phyloP scores from a whole-genome alignment of 1,284 basidiomycete genomes.

The Malassezia restricta region DNA sequence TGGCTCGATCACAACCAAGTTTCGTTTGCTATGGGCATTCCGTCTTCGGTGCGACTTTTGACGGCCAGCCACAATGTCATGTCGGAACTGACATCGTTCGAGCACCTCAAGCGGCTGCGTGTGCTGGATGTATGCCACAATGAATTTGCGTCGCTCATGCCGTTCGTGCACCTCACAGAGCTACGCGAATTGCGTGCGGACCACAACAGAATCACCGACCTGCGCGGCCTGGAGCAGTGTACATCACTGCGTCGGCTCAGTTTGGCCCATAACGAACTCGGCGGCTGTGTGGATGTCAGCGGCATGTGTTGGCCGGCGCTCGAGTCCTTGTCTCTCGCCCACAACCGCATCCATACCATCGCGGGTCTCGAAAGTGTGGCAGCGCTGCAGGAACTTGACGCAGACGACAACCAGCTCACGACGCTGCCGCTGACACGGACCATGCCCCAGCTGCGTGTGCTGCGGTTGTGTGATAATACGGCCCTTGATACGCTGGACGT shows the following conservation, averaged over 20 bases:
- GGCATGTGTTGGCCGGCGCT: conserved; percentile 47
- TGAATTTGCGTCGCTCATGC: conserved; percentile 58
- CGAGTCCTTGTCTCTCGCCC: conserved; percentile 68
- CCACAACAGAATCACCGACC: conserved; percentile 61
- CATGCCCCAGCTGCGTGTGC: conserved; percentile 52
- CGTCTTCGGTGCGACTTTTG: conserved; percentile 24
- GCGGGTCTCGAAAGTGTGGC: conserved; percentile 20
- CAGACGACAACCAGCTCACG: conserved; percentile 64
- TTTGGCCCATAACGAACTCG: conserved; percentile 63
- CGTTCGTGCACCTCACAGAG: conserved; percentile 48
- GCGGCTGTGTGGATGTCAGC: conserved; percentile 52
- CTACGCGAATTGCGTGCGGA: conserved; percentile 80
- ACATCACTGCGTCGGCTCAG: conserved; percentile 62
- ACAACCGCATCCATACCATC: conserved; percentile 55
- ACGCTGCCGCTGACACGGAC: conserved; percentile 47
- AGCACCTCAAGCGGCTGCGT: conserved; percentile 72
- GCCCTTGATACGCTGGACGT: conserved; percentile 60
- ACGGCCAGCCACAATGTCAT: conserved; percentile 48
- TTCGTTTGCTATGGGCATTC: conserved; percentile 37
- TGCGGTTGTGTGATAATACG: conserved; percentile 69
- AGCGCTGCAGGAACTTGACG: conserved; percentile 63
- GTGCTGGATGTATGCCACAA: conserved; percentile 82
- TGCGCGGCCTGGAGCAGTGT: conserved; percentile 63
- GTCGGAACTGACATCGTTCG: conserved; percentile 74
- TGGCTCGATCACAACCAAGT: conserved; percentile 52